phyloP scores from a whole-genome alignment of 129 eudicot species.

The Pulicaria dysenterica region DNA sequence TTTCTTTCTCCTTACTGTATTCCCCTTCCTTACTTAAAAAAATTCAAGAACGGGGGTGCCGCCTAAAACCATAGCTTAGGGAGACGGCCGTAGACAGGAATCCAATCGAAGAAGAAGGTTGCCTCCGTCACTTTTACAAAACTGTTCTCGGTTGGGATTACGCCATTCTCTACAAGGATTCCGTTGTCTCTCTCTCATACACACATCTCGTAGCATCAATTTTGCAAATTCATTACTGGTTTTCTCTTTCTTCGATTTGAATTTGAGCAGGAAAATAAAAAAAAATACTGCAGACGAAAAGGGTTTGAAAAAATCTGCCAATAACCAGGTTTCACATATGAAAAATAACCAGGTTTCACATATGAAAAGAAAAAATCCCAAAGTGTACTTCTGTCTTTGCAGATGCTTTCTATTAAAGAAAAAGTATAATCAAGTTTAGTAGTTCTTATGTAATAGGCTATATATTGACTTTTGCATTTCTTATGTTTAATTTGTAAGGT shows the following conservation, averaged over 20 bases:
- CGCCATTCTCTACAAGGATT: constrained; percentile 47
- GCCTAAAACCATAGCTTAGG: constrained; percentile 1
- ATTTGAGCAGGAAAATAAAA: constrained; percentile 33
- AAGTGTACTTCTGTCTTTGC: background rate
- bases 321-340: background rate
- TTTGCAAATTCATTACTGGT: background rate
- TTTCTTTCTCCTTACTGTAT: too few species aligned
- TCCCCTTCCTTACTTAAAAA: too few species aligned
- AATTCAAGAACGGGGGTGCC: too few species aligned
- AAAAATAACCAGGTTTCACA: background rate
- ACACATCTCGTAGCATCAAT: background rate
- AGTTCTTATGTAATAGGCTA: too few species aligned
- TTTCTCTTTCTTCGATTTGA: background rate
- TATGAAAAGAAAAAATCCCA: background rate
- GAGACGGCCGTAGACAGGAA: constrained; percentile 75
- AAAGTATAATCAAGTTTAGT: too few species aligned
- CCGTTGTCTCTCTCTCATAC: constrained; percentile 26
- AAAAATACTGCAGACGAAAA: constrained; percentile 31
- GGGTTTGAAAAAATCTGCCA: constrained; percentile 41
- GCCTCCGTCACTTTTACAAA: constrained; percentile 63
- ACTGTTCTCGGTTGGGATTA: constrained; percentile 92
- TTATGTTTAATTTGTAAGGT: too few species aligned
- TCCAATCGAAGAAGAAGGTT: constrained; percentile 59
- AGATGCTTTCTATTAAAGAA: background rate
- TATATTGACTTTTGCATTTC: too few species aligned